Evolutionary conservation across 805 yeast genomes (phyloP).

Genomic region (Saccharomycopsis guyanensis): DNA sequence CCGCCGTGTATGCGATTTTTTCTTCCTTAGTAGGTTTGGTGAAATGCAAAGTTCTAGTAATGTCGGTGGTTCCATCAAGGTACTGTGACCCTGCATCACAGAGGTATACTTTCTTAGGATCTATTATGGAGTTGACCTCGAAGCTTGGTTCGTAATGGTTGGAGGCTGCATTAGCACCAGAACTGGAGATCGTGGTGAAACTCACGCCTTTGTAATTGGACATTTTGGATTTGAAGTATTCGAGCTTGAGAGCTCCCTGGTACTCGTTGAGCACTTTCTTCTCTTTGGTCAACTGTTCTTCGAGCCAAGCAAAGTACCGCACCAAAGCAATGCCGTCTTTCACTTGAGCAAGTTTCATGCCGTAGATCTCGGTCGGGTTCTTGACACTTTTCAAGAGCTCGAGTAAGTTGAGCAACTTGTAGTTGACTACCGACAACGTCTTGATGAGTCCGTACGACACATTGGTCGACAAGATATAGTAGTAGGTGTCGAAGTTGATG

Average conservation of each 20-base stretch:
- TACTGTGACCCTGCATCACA: slow-evolving; percentile 57
- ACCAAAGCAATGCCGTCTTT: slow-evolving; percentile 53
- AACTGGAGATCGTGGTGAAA: slow-evolving; percentile 66
- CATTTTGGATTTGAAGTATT: slow-evolving; percentile 33
- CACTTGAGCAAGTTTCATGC: slow-evolving; percentile 45
- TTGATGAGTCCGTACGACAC: slow-evolving; percentile 64
- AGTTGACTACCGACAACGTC: slow-evolving; percentile 24
- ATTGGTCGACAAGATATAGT: slow-evolving; percentile 45
- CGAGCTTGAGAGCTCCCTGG: slow-evolving; percentile 43
- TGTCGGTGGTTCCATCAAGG: slow-evolving; percentile 58
- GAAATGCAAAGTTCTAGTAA: slow-evolving; percentile 54
- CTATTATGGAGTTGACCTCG: slow-evolving; percentile 33
- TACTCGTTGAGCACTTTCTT: slow-evolving; percentile 40
- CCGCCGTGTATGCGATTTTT: slow-evolving; percentile 45
- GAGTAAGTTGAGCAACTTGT: slow-evolving; percentile 23
- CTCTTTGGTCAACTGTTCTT: slow-evolving; percentile 35
- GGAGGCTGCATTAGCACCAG: slow-evolving; percentile 71
- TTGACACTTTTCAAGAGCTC: slow-evolving; percentile 47
- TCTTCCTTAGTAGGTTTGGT: slow-evolving; percentile 40
- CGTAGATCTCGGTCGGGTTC: slow-evolving; percentile 40
- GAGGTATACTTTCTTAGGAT: slow-evolving; percentile 45
- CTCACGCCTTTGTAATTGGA: slow-evolving; percentile 55
- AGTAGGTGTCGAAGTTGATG: slow-evolving; percentile 24
- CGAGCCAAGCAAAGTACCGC: slow-evolving; percentile 52
- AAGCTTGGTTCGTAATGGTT: slow-evolving; percentile 63